Percentiles rank a stretch among this genome's conserved stretches.
Conservation (phyloP, 2,329 filamentous ascomycete species). For the Verticillium isaacii region DNA sequence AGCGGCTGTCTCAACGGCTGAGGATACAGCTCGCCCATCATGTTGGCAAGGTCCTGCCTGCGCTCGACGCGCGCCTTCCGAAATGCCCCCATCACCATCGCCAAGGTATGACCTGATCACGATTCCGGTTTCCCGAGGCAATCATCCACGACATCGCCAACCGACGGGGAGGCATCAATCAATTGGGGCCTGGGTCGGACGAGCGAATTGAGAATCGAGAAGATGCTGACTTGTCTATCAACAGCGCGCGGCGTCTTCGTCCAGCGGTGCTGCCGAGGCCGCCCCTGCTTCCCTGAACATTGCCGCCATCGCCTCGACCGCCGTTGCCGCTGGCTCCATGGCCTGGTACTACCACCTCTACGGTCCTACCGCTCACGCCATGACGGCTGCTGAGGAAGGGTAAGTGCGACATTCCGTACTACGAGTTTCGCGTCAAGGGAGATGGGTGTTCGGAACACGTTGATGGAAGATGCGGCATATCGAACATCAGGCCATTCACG, state of each 20-base stretch:
- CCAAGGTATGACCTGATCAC: conserved; percentile 62
- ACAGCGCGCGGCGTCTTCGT: conserved; percentile 66
- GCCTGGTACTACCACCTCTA: conserved; percentile 98
- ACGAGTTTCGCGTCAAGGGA: neutral
- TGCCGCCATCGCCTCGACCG: conserved; percentile 80
- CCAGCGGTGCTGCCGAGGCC: conserved; percentile 62
- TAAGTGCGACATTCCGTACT: conserved; percentile 49
- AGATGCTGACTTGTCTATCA: conserved; percentile 31
- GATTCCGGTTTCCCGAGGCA: conserved; percentile 28
- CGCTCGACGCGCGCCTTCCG: conserved; percentile 83
- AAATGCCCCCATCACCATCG: conserved; percentile 66
- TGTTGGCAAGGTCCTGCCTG: conserved; percentile 91
- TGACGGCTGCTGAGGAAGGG: conserved; percentile 96
- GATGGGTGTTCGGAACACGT: neutral
- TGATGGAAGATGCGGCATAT: conserved; percentile 10
- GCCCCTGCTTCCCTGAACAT: conserved; percentile 80
- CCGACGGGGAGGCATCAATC: conserved; percentile 21
- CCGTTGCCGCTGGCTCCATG: conserved; percentile 80
- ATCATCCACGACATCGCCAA: conserved; percentile 19
- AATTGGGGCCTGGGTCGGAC: conserved; percentile 6
- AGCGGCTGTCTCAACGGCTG: conserved; percentile 27
- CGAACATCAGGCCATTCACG: conserved; percentile 3
- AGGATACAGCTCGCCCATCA: conserved; percentile 53
- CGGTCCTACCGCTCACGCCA: conserved; percentile 79
- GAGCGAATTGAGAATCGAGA: conserved; percentile 11